phyloP scores from a whole-genome alignment of 1,139 yeast genomes.

The Protomyces macrosporus region DNA sequence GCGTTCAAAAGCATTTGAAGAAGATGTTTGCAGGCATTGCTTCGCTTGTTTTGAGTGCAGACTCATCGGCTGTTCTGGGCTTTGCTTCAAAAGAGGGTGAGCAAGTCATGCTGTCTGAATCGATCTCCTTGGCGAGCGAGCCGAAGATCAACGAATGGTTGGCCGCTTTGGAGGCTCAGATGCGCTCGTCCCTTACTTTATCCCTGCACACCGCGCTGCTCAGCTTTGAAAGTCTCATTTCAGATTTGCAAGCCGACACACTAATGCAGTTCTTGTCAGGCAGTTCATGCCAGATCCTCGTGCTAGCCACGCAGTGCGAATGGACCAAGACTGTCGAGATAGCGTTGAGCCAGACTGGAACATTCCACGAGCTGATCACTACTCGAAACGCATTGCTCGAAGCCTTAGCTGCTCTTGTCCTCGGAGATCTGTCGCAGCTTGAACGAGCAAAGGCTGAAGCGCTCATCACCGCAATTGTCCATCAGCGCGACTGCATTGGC shows the following conservation, averaged over 20 bases:
- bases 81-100: slow-evolving; percentile 66
- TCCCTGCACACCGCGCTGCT: slow-evolving; percentile 39
- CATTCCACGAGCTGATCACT: slow-evolving; percentile 28
- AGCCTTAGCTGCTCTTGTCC: slow-evolving; percentile 38
- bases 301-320: slow-evolving; percentile 54
- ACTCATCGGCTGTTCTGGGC: slow-evolving; percentile 44
- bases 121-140: slow-evolving; percentile 46
- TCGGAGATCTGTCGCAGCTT: slow-evolving; percentile 38
- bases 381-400: slow-evolving; percentile 33
- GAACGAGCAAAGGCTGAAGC: slow-evolving; percentile 53
- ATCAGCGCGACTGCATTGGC: slow-evolving; percentile 49
- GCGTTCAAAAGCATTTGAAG: slow-evolving; percentile 57
- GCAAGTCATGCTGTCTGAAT: slow-evolving; percentile 43
- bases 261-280: slow-evolving; percentile 39
- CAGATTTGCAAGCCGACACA: background rate
- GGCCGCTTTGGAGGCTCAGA: slow-evolving; percentile 50
- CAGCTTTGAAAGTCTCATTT: slow-evolving; percentile 27
- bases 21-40: slow-evolving; percentile 71
- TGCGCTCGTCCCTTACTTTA: slow-evolving; percentile 48
- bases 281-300: slow-evolving; percentile 56
- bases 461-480: slow-evolving; percentile 61
- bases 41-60: slow-evolving; percentile 44
- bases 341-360: slow-evolving; percentile 31
- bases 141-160: slow-evolving; percentile 62
- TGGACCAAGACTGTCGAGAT: slow-evolving; percentile 51